phyloP scores from a whole-genome alignment of 352 stramenopile species.

The Phytophthora vignae region DNA sequence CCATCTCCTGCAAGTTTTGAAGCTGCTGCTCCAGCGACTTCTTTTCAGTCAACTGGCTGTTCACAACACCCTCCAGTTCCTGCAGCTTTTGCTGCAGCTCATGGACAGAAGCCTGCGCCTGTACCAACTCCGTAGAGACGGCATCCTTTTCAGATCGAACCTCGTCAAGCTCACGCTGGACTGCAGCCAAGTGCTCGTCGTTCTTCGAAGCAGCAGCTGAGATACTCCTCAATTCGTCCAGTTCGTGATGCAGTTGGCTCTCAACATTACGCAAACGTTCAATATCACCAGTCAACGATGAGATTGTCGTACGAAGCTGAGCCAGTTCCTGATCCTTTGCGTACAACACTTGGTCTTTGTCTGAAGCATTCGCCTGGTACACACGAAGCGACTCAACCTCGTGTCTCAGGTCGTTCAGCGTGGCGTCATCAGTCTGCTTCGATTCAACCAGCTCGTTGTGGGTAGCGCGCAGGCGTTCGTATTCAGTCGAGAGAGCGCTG shows the following conservation, averaged over 20 bases:
- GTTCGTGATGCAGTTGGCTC: conserved; percentile 49
- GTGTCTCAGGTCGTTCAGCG: conserved; percentile 31
- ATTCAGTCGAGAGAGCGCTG: conserved; percentile 48
- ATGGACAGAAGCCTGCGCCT: conserved; percentile 27
- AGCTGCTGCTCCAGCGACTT: conserved; percentile 63
- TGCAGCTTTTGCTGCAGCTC: conserved; percentile 39
- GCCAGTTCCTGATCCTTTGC: conserved; percentile 40
- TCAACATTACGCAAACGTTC: conserved; percentile 44
- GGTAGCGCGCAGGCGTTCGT: conserved; percentile 42
- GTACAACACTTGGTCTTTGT: conserved; percentile 40
- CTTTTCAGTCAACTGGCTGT: conserved; percentile 40
- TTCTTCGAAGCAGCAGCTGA: conserved; percentile 46
- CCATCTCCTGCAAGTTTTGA: conserved; percentile 71
- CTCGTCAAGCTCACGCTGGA: conserved; percentile 39
- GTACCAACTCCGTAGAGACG: conserved; percentile 28
- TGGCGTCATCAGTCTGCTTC: conserved; percentile 35
- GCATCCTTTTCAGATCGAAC: conserved; percentile 35
- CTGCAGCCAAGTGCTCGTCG: conserved; percentile 37
- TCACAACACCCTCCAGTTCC: conserved; percentile 40
- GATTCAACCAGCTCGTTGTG: conserved; percentile 39
- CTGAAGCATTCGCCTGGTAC: conserved; percentile 13
- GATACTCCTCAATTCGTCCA: conserved; percentile 43
- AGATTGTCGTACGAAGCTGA: conserved; percentile 37
- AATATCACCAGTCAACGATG: conserved; percentile 27
- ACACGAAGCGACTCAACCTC: conserved; percentile 43